Evolutionary conservation across 2,329 filamentous ascomycete genomes (phyloP).

Genomic region (Ascochyta pisi): DNA sequence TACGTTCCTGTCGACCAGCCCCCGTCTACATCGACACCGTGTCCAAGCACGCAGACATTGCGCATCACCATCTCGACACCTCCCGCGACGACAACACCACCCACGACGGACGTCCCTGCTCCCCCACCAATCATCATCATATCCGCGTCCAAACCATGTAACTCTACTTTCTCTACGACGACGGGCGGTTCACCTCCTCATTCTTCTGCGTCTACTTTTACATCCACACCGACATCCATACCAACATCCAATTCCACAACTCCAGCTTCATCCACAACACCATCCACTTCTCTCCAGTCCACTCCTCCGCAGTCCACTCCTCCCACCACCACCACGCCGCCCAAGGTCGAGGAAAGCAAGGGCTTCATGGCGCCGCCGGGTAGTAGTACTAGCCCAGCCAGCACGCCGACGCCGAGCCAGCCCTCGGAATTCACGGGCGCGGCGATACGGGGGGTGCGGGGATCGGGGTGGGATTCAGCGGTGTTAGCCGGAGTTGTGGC

Average conservation of each 20-base stretch:
- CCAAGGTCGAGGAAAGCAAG: conserved; percentile 4
- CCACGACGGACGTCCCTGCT: background rate
- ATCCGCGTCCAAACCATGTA: background rate
- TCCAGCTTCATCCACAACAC: background rate
- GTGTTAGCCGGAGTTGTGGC: background rate
- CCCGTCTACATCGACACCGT: background rate
- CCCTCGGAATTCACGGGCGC: conserved; percentile 3
- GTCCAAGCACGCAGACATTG: background rate
- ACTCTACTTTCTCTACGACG: background rate
- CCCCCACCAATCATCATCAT: conserved; percentile 1
- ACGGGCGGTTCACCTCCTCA: background rate
- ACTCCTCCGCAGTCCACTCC: background rate
- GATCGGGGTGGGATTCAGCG: too few relatives aligned
- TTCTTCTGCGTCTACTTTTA: too few relatives aligned
- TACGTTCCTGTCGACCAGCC: background rate
- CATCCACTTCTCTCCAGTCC: background rate
- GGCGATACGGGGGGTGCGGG: background rate
- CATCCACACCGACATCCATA: background rate
- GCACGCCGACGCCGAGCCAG: too few relatives aligned
- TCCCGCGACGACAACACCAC: background rate
- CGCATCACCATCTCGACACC: conserved; percentile 14
- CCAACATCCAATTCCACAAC: background rate
- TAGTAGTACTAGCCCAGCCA: background rate
- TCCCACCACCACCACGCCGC: background rate
- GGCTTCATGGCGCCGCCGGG: conserved; percentile 8